Conservation (phyloP, 768 basidiomycete species). For the Phlegmacium glaucopus region DNA sequence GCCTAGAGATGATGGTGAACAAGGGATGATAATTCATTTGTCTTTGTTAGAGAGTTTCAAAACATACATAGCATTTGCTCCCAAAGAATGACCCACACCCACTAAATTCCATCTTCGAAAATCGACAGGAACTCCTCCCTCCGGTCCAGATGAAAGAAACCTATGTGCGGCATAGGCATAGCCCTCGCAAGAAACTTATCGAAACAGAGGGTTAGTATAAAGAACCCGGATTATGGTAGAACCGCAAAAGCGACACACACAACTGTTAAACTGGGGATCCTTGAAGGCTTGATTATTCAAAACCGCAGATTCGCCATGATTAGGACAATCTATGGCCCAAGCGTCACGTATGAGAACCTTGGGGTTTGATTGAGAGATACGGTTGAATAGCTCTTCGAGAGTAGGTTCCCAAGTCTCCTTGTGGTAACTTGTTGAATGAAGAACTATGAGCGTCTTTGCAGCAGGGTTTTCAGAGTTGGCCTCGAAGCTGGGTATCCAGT, state of each 20-base stretch:
- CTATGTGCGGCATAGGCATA: constrained; percentile 58
- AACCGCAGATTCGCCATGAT: constrained; percentile 60
- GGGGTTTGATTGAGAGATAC: constrained; percentile 14
- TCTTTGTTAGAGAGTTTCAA: constrained; percentile 1
- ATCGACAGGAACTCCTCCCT: constrained; percentile 38
- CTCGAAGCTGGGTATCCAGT: constrained; percentile 42
- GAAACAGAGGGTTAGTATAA: constrained; percentile 1
- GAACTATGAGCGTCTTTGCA: constrained; percentile 54
- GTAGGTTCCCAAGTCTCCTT: constrained; percentile 74
- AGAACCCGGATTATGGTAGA: constrained; percentile 2
- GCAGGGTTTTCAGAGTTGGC: constrained; percentile 31
- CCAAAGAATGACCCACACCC: constrained; percentile 68
- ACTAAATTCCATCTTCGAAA: constrained; percentile 50
- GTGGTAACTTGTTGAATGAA: constrained; percentile 72
- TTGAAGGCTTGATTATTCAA: constrained; percentile 50
- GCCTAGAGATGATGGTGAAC: constrained; percentile 30
- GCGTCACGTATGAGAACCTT: constrained; percentile 44
- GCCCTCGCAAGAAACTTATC: constrained; percentile 58
- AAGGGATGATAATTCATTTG: background rate
- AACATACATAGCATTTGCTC: constrained; percentile 60
- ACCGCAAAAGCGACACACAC: constrained; percentile 27
- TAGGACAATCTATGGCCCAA: constrained; percentile 71
- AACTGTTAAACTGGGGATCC: constrained; percentile 41
- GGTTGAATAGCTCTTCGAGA: constrained; percentile 43
- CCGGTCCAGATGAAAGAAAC: constrained; percentile 45